Evolutionary conservation across 768 basidiomycete species (phyloP), one percentile per base, ranked within the genome.

Genomic region (Tricholoma sp.): DNA sequence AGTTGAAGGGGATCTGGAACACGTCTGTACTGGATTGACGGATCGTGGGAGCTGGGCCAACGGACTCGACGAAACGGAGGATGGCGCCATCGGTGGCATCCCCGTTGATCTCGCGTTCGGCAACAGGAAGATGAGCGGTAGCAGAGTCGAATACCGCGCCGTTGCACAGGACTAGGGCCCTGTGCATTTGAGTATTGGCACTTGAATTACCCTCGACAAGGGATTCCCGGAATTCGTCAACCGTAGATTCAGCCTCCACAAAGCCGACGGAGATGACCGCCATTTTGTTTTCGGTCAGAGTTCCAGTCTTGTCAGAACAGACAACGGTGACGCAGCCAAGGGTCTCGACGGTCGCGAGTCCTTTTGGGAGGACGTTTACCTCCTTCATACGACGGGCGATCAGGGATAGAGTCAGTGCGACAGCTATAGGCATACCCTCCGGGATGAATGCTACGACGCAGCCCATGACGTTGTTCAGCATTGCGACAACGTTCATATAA

Each of bases 331-430:
- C 83, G 8, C 80, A 76, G 4, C 86, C 86, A 6, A 88, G 73
- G 6, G 82, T 83, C 65, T 88, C 86, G 31, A 88, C 83, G 6
- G 83, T 87, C 18, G 83, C 76, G 17, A 88, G 70, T 2, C 80
- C 80, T 61, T 80, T 80, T 63, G 42, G 58, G 15, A 63, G 62
- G 20, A 63, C 60, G 3, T 45, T 33, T 3, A 53, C 51, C 4
- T 4, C 37, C 56, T 57, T 57, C 62, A 63, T 63, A 11, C 60
- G 59, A 15, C 56, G 50, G n/a, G 62, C 62, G 13, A 59, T 54
- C 9, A 59, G 51, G 11, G 58, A 57, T 0, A 85, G 70, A 1
- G 81, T 82, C 1, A 85, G 63, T 0, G 83, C 82, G 17, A 84
- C 81, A 31, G 76, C 78, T 15, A 83, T 71, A 1, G 81, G 81